Base-by-base conservation (phyloP, 2,329 filamentous ascomycete genomes). In the Colletotrichum sp. region DNA sequence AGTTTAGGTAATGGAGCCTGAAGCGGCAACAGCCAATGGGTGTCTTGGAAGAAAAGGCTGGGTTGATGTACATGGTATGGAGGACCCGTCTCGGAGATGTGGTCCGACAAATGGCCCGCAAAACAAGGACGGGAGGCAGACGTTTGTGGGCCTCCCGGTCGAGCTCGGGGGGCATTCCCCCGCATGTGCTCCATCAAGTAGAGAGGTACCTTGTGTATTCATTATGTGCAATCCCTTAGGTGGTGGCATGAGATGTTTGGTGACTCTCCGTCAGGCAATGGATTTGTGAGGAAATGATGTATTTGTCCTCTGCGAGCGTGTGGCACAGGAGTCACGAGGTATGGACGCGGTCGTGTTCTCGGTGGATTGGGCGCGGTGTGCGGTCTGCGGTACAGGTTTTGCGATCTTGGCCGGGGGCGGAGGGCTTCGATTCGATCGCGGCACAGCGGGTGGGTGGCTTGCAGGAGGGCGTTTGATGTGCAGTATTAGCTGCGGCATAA, bases 101-200 rank as follows among this genome's bases (percentile, higher is more conserved):
- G 72, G 68, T 62, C 68, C 72, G 72, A 71, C n/a, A 26, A 21
- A 39, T 71, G 72, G 28, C 68, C 72, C 72, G 72, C 72, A 71
- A 66, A 75, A 75, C 68, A 75, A 75, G 68, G 60, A 75, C 72
- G 62, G 52, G 60, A 59, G 32, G 30, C 26, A 30, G 57, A n/a
- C 21, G 39, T 30, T 55, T 12, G 57, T 36, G 44, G 24, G 57
- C 26, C 60, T 62, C 67, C 72, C 28, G 59, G 59, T 62, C 28
- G 59, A 71, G 26, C 60, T 75, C 72, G 72, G 72, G 72, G 28
- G 32, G 18, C 36, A 60, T 75, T 75, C 49, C 68, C 60, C 72
- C 72, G 72, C 72, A 55, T 21, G 39, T n/a, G 39, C 18, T 21
- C 39, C 39, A 21, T 49, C 18, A 49, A 49, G 18, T 18, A n/a